Conservation (phyloP, 805 yeast species). For the Metschnikowia gelsemii region DNA sequence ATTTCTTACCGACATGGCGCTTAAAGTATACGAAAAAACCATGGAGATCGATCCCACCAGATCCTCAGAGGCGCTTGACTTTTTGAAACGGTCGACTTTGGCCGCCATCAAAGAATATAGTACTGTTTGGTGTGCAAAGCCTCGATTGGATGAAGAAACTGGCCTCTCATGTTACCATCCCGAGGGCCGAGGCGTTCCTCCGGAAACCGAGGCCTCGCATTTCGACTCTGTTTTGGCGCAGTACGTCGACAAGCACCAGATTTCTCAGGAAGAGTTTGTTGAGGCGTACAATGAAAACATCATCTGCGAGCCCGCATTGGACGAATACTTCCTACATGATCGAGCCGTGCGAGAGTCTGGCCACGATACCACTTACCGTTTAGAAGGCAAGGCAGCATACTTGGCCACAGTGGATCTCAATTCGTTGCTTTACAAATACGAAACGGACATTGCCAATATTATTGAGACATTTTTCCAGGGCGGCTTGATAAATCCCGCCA, state of each 20-base stretch:
- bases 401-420: conserved; percentile 90
- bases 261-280: conserved; percentile 60
- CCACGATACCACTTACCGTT: conserved; percentile 88
- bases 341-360: conserved; percentile 96
- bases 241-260: conserved; percentile 59
- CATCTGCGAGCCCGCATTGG: conserved; percentile 76
- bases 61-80: conserved; percentile 46
- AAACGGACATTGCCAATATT: conserved; percentile 71
- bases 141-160: conserved; percentile 69
- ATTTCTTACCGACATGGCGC: conserved; percentile 88
- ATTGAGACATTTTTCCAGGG: conserved; percentile 58
- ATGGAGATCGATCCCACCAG: conserved; percentile 31
- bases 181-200: conserved; percentile 89
- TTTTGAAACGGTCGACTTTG: conserved; percentile 59
- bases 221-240: conserved; percentile 70
- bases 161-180: conserved; percentile 91
- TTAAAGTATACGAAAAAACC: conserved; percentile 61
- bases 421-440: conserved; percentile 84
- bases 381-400: conserved; percentile 87
- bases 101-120: conserved; percentile 88
- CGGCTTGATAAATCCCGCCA: conserved; percentile 29
- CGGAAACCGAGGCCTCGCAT: conserved; percentile 92
- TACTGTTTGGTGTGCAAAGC: conserved; percentile 73
- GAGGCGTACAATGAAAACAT: conserved; percentile 62
- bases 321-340: conserved; percentile 86